A percentile compares a stretch with the other conserved stretches of the same genome.
These are phyloP conservation scores for Oryza australiensis DNA, from an alignment of 176 grass and related monocot genomes.

Conservation along the genomic window DNA sequence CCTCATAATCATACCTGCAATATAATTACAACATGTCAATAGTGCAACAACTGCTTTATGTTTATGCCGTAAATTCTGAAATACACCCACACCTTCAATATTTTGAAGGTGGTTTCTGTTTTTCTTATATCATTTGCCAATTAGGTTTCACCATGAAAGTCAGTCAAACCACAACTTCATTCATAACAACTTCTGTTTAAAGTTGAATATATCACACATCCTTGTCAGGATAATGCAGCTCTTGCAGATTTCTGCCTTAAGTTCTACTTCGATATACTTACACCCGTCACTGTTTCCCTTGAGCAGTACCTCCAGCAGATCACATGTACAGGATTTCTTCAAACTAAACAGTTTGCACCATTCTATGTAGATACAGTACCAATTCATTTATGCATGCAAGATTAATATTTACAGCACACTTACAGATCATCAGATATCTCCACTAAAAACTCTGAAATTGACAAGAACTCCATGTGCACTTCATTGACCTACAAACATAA, in stretches of 20 bases:
- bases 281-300: not conserved
- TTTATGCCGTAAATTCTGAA: not conserved
- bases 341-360: not conserved
- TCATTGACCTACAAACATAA: constrained; percentile 70
- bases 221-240: constrained; percentile 2
- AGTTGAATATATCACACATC: not conserved
- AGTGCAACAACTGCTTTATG: constrained; percentile 1
- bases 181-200: constrained; percentile 4
- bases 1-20: constrained; percentile 99
- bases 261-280: not conserved
- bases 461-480: constrained; percentile 95
- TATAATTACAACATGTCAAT: constrained; percentile 35
- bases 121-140: not conserved
- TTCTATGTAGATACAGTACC: not conserved
- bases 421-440: constrained; percentile 98
- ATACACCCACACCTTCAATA: not conserved
- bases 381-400: constrained; percentile 1
- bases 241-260: not conserved
- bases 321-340: not conserved
- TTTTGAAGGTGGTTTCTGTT: not conserved
- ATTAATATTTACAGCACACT: constrained; percentile 47
- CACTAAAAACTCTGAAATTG: constrained; percentile 89
- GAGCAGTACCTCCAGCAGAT: constrained; percentile 14
- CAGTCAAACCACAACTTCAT: not conserved
- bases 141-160: constrained; percentile 1